Evolutionary conservation across 352 stramenopile genomes (phyloP).

Genomic region (Phytopythium boreale): DNA sequence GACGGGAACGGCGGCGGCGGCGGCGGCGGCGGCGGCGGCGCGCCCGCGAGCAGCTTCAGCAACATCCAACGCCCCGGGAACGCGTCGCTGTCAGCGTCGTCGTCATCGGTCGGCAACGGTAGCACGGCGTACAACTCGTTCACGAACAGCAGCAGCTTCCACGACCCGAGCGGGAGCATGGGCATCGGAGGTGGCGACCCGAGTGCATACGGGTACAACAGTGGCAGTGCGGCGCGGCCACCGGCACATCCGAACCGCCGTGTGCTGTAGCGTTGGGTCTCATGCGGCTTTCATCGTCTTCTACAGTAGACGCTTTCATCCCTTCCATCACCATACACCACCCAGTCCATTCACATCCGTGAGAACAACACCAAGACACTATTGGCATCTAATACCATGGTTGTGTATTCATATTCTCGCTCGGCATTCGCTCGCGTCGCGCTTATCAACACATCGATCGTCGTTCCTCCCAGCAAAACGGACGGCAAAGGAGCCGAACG

Average conservation of each 20-base stretch:
- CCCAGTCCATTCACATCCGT: not conserved
- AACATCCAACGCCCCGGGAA: slow-evolving; percentile 10
- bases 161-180: slow-evolving; percentile 24
- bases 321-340: not conserved
- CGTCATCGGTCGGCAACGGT: slow-evolving; percentile 15
- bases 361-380: not conserved
- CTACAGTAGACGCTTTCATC: not conserved
- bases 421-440: not conserved
- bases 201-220: slow-evolving; percentile 4
- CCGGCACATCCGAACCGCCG: slow-evolving; percentile 71
- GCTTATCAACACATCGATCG: not conserved
- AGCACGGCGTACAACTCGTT: slow-evolving; percentile 44
- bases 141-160: slow-evolving; percentile 67
- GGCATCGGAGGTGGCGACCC: slow-evolving; percentile 1
- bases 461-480: slow-evolving; percentile 10
- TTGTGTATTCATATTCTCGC: slow-evolving; percentile 5
- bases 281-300: too few relatives aligned
- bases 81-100: not conserved
- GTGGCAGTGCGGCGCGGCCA: slow-evolving; percentile 21
- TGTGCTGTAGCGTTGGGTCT: slow-evolving; percentile 32
- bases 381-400: not conserved
- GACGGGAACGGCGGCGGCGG: slow-evolving; percentile 5
- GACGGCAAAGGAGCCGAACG: slow-evolving; percentile 14
- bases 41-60: slow-evolving; percentile 31
- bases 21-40: not conserved